Percentiles rank a stretch among this genome's conserved stretches.
Evolutionary conservation across 2,329 filamentous ascomycete genomes (phyloP).

Genomic region (Colletotrichum theobromicola): DNA sequence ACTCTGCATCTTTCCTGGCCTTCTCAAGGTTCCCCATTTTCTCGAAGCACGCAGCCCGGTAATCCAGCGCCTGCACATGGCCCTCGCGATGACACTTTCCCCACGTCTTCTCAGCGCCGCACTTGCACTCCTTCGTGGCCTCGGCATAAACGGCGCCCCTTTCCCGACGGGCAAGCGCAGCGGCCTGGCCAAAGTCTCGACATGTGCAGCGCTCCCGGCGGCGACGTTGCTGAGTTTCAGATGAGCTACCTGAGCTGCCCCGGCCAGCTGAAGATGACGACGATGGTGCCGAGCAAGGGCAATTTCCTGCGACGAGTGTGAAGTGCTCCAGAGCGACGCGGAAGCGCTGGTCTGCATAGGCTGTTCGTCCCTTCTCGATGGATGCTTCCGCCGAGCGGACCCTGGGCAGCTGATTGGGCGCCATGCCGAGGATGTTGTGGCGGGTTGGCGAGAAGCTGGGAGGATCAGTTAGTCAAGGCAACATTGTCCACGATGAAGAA

Average conservation of each 20-base stretch:
- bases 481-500: neutral
- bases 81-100: conserved; percentile 41
- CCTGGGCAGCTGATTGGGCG: conserved; percentile 1
- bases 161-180: conserved; percentile 34
- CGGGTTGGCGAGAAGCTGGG: neutral
- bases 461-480: neutral
- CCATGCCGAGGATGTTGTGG: neutral
- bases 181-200: conserved; percentile 36
- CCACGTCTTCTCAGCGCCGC: conserved; percentile 39
- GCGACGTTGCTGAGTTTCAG: conserved; percentile 27
- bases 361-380: conserved; percentile 36
- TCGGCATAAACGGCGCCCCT: conserved; percentile 45
- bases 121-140: conserved; percentile 45
- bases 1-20: conserved; percentile 45
- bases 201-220: conserved; percentile 42
- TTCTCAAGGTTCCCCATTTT: conserved; percentile 40
- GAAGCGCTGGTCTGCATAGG: conserved; percentile 37
- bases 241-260: conserved; percentile 25
- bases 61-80: conserved; percentile 46
- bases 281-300: conserved; percentile 1
- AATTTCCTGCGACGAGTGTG: conserved; percentile 28
- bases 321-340: conserved; percentile 41
- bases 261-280: neutral
- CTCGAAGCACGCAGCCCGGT: conserved; percentile 44
- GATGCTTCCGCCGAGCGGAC: conserved; percentile 29